Evolutionary conservation across 176 grass and related monocot species (phyloP).

Genomic region (Phoenix dactylifera): DNA sequence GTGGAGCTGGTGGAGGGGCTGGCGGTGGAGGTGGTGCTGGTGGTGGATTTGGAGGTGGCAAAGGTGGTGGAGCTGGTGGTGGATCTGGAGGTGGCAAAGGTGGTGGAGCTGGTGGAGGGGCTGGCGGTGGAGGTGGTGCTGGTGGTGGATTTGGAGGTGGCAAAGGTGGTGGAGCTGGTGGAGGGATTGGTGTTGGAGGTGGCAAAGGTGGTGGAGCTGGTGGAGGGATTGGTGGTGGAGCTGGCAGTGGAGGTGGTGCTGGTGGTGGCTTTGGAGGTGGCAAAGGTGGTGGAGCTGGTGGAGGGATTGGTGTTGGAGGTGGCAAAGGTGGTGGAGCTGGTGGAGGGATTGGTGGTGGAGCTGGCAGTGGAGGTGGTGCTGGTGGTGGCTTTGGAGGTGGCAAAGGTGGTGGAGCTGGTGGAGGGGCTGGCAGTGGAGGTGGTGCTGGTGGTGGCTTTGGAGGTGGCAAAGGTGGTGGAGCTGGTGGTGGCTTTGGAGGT

Average conservation of each 20-base stretch:
- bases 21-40: no score
- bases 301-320: not conserved
- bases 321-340: no score
- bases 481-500: slow-evolving; percentile 1
- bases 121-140: not conserved
- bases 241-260: not conserved
- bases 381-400: not conserved
- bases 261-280: slow-evolving; percentile 4
- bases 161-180: not conserved
- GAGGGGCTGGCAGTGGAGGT: not conserved
- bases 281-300: not conserved
- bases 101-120: not conserved
- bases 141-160: slow-evolving; percentile 4
- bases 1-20: not conserved
- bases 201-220: no score
- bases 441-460: slow-evolving; percentile 1
- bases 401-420: not conserved
- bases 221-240: not conserved
- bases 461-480: not conserved
- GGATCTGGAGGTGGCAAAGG: slow-evolving; percentile 3
- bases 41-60: not conserved
- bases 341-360: not conserved
- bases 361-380: not conserved
- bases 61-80: no score
- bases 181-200: not conserved